Conservation (phyloP, 108 stramenopile genomes). For the Nitzschia palea region DNA sequence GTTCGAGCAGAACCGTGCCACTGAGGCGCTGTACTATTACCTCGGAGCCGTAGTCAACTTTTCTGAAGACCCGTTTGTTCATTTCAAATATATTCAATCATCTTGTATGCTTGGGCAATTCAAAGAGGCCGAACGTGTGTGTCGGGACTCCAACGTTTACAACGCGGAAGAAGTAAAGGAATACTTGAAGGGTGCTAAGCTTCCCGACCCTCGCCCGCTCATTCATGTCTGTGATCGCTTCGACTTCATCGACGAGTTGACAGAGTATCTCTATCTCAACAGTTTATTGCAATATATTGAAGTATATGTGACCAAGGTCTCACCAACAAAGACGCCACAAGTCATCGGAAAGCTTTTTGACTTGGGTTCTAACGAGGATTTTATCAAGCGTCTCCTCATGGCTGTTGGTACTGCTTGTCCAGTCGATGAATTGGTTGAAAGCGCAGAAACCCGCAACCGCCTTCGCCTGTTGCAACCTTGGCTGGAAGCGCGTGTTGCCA, state of each 20-base stretch:
- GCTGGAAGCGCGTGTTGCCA: constrained; percentile 99
- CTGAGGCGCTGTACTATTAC: constrained; percentile 97
- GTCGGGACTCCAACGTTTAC: constrained; percentile 99
- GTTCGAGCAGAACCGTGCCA: constrained; percentile 96
- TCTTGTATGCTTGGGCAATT: constrained; percentile 94
- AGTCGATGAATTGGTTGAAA: constrained; percentile 98
- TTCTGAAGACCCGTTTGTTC: constrained; percentile 95
- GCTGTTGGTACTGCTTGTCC: constrained; percentile 98
- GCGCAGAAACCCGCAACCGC: constrained; percentile 95
- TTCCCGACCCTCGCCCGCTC: constrained; percentile 98
- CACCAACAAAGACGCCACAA: constrained; percentile 96
- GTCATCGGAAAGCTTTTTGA: constrained; percentile 99
- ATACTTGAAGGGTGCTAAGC: constrained; percentile 98
- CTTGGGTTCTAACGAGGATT: constrained; percentile 95
- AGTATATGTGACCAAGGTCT: constrained; percentile 99
- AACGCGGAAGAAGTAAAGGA: constrained; percentile 97
- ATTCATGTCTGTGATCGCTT: constrained; percentile 99
- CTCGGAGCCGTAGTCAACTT: constrained; percentile 95
- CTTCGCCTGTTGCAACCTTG: constrained; percentile 96
- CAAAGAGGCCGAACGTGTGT: constrained; percentile 98
- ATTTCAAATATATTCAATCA: constrained; percentile 99
- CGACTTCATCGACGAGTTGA: constrained; percentile 98
- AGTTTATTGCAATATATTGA: constrained; percentile 99
- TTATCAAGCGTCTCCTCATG: constrained; percentile 97
- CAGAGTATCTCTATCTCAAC: constrained; percentile 98